Evolutionary conservation across 345 rosid species (phyloP).

Genomic region (Anacardium occidentale): DNA sequence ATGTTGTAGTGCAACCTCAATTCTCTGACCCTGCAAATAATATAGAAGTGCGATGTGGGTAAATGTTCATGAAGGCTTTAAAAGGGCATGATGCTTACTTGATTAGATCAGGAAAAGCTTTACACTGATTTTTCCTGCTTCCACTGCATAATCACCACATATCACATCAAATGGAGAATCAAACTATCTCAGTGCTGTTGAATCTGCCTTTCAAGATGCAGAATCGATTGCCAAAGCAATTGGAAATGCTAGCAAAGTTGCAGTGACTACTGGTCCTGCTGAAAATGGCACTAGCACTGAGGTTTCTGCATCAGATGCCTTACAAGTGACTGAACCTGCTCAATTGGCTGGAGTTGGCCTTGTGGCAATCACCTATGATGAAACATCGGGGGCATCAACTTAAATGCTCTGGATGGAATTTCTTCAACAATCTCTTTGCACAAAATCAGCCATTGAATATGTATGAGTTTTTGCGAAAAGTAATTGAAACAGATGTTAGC

Average conservation of each 20-base stretch:
- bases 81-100: neutral
- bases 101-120: no score
- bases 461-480: constrained; percentile 62
- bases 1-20: no score
- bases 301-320: constrained; percentile 71
- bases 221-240: constrained; percentile 95
- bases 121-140: neutral
- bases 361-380: constrained; percentile 71
- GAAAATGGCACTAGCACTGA: constrained; percentile 68
- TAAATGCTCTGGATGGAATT: constrained; percentile 75
- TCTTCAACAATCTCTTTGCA: constrained; percentile 68
- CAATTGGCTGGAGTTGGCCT: constrained; percentile 84
- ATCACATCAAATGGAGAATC: constrained; percentile 74
- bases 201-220: constrained; percentile 61
- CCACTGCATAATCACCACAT: constrained; percentile 31
- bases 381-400: constrained; percentile 42
- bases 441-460: constrained; percentile 54
- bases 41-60: neutral
- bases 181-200: constrained; percentile 77
- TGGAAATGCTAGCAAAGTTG: constrained; percentile 91
- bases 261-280: constrained; percentile 62
- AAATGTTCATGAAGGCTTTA: neutral
- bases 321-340: constrained; percentile 72
- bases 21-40: neutral
- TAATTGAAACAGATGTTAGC: constrained; percentile 63